Conservation (phyloP, 2,329 filamentous ascomycete genomes). For the Microdochium nivale region DNA sequence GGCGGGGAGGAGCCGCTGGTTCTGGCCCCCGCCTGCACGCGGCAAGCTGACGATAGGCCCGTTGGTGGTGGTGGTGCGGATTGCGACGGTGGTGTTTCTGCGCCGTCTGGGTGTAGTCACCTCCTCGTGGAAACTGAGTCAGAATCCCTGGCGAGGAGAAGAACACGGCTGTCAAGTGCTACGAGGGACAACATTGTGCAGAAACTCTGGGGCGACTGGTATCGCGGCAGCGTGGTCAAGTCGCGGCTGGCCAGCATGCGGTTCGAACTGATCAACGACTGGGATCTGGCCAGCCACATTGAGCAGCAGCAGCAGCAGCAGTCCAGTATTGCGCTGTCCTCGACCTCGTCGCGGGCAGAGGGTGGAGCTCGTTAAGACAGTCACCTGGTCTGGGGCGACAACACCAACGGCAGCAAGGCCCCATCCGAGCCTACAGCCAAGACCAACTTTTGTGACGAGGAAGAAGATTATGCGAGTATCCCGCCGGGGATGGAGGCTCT, state of each 20-base stretch:
- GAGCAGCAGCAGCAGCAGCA: too few species aligned
- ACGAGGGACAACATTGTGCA: conserved; percentile 28
- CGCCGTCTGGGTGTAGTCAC: too few species aligned
- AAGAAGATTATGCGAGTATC: neutral
- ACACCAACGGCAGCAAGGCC: neutral
- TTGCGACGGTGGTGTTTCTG: too few species aligned
- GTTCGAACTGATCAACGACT: conserved; percentile 35
- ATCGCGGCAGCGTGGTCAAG: conserved; percentile 29
- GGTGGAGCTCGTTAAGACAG: neutral
- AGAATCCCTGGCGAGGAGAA: too few species aligned
- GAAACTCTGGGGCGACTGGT: conserved; percentile 39
- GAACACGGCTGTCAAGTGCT: neutral
- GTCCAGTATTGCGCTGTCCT: conserved; percentile 1
- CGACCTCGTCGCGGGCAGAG: neutral
- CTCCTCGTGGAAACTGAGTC: too few species aligned
- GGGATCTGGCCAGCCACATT: conserved; percentile 27
- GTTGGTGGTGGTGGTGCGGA: neutral
- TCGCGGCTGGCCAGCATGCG: conserved; percentile 30
- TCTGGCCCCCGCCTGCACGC: neutral
- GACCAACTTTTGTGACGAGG: neutral
- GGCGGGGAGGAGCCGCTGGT: neutral
- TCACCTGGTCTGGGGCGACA: neutral
- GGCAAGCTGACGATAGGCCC: neutral
- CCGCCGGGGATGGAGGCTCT: neutral
- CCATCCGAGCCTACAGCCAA: neutral